Evolutionary conservation across 2,329 filamentous ascomycete species (phyloP).

Genomic region (Penicillium glabrum): DNA sequence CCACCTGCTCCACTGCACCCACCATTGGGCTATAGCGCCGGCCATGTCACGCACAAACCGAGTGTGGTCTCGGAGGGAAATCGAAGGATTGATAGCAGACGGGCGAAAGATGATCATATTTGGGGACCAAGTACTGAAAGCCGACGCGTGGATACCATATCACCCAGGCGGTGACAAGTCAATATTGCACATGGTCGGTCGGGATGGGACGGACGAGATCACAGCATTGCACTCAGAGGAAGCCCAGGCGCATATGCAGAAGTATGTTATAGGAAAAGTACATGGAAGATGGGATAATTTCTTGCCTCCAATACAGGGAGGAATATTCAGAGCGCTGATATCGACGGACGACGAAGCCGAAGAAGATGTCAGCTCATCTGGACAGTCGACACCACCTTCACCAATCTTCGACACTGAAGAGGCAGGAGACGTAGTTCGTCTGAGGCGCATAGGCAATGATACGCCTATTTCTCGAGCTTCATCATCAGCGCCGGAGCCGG

Average conservation of each 20-base stretch:
- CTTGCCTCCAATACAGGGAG: conserved; percentile 84
- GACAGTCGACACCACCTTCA: conserved; percentile 50
- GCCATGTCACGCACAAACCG: no score
- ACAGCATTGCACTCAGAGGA: conserved; percentile 87
- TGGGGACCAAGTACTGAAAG: conserved; percentile 75
- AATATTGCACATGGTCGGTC: conserved; percentile 86
- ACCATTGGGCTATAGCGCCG: no score
- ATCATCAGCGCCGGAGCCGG: conserved; percentile 7
- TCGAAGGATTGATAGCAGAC: conserved; percentile 78
- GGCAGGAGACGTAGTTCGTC: conserved; percentile 30
- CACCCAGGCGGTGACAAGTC: conserved; percentile 89
- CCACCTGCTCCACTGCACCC: no score
- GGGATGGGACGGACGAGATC: conserved; percentile 91
- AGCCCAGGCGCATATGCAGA: conserved; percentile 70
- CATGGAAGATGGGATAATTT: conserved; percentile 83
- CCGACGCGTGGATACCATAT: conserved; percentile 82
- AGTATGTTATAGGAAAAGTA: conserved; percentile 77
- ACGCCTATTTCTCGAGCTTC: conserved; percentile 21
- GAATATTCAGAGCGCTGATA: conserved; percentile 59
- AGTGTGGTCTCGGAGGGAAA: conserved; percentile 39
- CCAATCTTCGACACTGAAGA: conserved; percentile 53
- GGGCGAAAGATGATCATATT: conserved; percentile 77
- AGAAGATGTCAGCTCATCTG: no score
- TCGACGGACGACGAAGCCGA: conserved; percentile 41
- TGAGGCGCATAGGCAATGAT: conserved; percentile 34